phyloP scores from a whole-genome alignment of 2,329 filamentous ascomycete species.

The Beauveria asiatica region DNA sequence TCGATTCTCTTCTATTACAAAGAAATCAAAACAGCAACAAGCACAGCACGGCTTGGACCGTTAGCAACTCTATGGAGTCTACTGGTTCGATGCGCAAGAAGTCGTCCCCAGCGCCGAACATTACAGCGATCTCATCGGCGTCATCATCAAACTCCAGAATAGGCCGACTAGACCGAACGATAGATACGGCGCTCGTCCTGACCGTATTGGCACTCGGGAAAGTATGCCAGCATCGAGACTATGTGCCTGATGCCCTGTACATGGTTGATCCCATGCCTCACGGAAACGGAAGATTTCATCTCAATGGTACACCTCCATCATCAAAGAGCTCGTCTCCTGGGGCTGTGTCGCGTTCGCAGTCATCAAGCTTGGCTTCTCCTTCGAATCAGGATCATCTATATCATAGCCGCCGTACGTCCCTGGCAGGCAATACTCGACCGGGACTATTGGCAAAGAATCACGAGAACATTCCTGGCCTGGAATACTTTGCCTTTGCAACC shows the following conservation, averaged over 20 bases:
- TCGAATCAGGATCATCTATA: conserved; percentile 38
- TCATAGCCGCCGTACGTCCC: conserved; percentile 42
- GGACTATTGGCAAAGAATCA: conserved; percentile 50
- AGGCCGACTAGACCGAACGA: conserved; percentile 52
- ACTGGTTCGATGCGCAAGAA: conserved; percentile 46
- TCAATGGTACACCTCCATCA: conserved; percentile 44
- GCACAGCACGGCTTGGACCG: conserved; percentile 24
- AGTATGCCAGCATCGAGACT: conserved; percentile 54
- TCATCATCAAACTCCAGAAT: conserved; percentile 28
- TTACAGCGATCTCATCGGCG: conserved; percentile 20
- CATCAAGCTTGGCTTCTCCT: conserved; percentile 43
- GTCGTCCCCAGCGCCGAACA: conserved; percentile 32
- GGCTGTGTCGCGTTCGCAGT: conserved; percentile 36
- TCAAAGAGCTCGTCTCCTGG: conserved; percentile 46
- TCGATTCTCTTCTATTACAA: conserved; percentile 35
- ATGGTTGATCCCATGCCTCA: conserved; percentile 23
- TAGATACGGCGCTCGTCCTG: conserved; percentile 73
- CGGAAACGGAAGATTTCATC: conserved; percentile 25
- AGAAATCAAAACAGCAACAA: conserved; percentile 22
- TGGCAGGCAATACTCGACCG: conserved; percentile 32
- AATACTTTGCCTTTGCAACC: conserved; percentile 79
- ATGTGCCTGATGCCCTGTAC: conserved; percentile 49
- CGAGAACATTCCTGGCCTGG: conserved; percentile 79
- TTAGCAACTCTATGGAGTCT: conserved; percentile 20
- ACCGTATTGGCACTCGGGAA: conserved; percentile 80